Conservation (phyloP, 768 basidiomycete species). For the Agaricus sinodeliciosus region DNA sequence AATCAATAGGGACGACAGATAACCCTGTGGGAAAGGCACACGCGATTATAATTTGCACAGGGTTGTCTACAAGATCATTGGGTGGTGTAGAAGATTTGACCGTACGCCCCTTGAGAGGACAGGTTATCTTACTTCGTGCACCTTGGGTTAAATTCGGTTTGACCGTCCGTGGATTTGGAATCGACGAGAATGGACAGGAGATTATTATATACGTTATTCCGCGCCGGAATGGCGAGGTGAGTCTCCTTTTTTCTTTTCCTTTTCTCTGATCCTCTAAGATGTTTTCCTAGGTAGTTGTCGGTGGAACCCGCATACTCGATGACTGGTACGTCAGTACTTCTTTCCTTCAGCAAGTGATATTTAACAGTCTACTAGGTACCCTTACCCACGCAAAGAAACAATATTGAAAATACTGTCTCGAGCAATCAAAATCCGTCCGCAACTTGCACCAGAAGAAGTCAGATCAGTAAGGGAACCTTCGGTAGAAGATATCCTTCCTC, state of each 20-base stretch:
- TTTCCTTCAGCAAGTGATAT: neutral
- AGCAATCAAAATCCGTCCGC: conserved; percentile 44
- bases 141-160: conserved; percentile 57
- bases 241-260: neutral
- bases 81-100: conserved; percentile 76
- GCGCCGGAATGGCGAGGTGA: conserved; percentile 46
- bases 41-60: conserved; percentile 65
- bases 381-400: conserved; percentile 55
- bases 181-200: conserved; percentile 29
- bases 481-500: conserved; percentile 40
- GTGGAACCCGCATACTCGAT: conserved; percentile 49
- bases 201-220: conserved; percentile 56
- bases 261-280: neutral
- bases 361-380: conserved; percentile 38
- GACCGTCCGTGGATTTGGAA: conserved; percentile 25
- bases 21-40: conserved; percentile 15
- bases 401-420: conserved; percentile 51
- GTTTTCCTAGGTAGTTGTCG: conserved; percentile 42
- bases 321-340: conserved; percentile 43
- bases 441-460: conserved; percentile 49
- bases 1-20: neutral
- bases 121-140: conserved; percentile 70
- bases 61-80: conserved; percentile 66
- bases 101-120: conserved; percentile 76
- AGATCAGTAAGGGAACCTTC: conserved; percentile 39